Evolutionary conservation across 257 asterid species (phyloP), one percentile per base, ranked within the genome.

Genomic region (Dorcoceras hygrometricum): DNA sequence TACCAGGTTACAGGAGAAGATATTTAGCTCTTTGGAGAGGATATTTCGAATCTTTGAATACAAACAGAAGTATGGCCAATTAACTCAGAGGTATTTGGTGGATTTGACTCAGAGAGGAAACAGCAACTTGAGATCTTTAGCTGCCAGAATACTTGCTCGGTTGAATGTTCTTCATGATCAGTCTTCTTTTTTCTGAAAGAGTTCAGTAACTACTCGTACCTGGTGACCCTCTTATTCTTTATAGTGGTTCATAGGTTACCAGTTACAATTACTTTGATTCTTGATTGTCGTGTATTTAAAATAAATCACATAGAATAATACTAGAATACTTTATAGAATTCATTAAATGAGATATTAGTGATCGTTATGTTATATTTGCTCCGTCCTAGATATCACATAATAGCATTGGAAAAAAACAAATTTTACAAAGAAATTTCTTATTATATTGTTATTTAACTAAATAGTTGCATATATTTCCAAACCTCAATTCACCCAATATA

Each of bases 81-180:
- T 67, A 6, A 86, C 80, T 64, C 86, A 84, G 27, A 66, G 59
- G 81, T 72, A 77, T 29, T 73, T 86, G 76, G 83, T 86, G 63
- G 94, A 84, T 39, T 82, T 86, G 84, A 80, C 94, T 26, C 90
- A 80, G 61, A 71, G 81, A n/a, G 85, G 84, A 54, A 77, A 67
- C 72, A 78, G 55, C 67, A 68, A 73, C 46, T 34, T 80, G 55
- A 86, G 60, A 66, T 77, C 94, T 62, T 76, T 75, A 67, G 90
- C 90, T 22, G 94, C 90, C 11, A 75, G n/a, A 66, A 69, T 86
- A 53, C 86, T 86, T 66, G 94, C 85, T 78, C 90, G 73, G 56
- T 59, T 86, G 57, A 75, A 76, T 73, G 82, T 81, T 62, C 85
- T 86, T 32, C 87, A 81, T 51, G 79, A 81, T 29, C 89, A 84